These are phyloP conservation scores for Amaranthus hypochondriacus DNA, from an alignment of 148 eudicot species.

Conservation along the genomic window DNA sequence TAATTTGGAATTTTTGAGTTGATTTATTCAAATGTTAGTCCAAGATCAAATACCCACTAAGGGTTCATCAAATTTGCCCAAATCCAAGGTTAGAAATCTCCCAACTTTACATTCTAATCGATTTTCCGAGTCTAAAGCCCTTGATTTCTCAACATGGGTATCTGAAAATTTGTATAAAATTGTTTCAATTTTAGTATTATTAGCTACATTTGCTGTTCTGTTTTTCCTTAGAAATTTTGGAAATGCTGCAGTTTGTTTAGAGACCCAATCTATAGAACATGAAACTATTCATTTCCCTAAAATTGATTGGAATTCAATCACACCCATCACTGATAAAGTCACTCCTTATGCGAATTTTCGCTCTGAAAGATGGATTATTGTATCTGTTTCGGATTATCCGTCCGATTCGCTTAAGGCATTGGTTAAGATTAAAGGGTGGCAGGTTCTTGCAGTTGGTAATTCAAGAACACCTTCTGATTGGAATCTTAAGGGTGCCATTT, in stretches of 20 bases:
- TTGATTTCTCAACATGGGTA: slow-evolving; percentile 76
- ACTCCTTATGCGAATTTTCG: slow-evolving; percentile 60
- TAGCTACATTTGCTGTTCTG: slow-evolving; percentile 66
- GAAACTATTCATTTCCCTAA: slow-evolving; percentile 49
- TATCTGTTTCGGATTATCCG: slow-evolving; percentile 73
- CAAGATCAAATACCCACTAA: slow-evolving; percentile 46
- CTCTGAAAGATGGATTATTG: slow-evolving; percentile 82
- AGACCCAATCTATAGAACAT: slow-evolving; percentile 38
- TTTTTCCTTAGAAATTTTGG: slow-evolving; percentile 69
- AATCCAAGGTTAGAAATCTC: slow-evolving; percentile 10
- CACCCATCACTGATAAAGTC: slow-evolving; percentile 41
- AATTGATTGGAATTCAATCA: slow-evolving; percentile 49
- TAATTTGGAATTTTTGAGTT: no score
- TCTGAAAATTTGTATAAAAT: slow-evolving; percentile 71
- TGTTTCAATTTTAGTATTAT: slow-evolving; percentile 39
- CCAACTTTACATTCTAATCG: slow-evolving; percentile 37
- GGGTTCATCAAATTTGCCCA: slow-evolving; percentile 1
- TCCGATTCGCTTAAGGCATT: slow-evolving; percentile 46
- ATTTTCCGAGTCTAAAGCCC: slow-evolving; percentile 41
- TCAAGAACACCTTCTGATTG: slow-evolving; percentile 82
- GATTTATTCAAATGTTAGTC: slow-evolving; percentile 50
- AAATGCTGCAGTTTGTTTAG: slow-evolving; percentile 64
- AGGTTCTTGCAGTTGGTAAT: slow-evolving; percentile 77
- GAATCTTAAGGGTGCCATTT: slow-evolving; percentile 79
- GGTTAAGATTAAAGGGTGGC: slow-evolving; percentile 78